Conservation (phyloP, 2,329 filamentous ascomycete genomes). For the Epichloe elymi region DNA sequence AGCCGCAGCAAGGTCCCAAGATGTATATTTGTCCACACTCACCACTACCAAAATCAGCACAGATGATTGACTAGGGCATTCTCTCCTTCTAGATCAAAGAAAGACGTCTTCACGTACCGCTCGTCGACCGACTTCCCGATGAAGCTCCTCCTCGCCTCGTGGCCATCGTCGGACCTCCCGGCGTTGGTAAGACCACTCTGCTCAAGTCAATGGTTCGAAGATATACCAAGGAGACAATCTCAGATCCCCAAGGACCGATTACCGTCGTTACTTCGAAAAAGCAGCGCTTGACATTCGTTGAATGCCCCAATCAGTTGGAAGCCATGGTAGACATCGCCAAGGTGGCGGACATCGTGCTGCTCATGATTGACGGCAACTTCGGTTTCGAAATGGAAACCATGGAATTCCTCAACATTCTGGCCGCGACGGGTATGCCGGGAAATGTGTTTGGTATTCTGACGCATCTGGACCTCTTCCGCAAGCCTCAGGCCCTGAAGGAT, state of each 20-base stretch:
- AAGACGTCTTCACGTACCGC: slow-evolving; percentile 88
- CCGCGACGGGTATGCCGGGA: slow-evolving; percentile 93
- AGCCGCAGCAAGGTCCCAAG: slow-evolving; percentile 58
- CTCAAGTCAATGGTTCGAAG: slow-evolving; percentile 88
- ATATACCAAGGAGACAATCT: slow-evolving; percentile 91
- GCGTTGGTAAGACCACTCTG: slow-evolving; percentile 89
- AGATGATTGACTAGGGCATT: neutral
- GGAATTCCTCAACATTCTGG: slow-evolving; percentile 92
- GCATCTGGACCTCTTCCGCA: slow-evolving; percentile 89
- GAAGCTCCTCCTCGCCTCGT: slow-evolving; percentile 90
- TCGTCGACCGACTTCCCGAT: slow-evolving; percentile 89
- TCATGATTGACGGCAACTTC: slow-evolving; percentile 98
- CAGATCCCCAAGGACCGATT: slow-evolving; percentile 79
- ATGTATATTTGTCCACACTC: slow-evolving; percentile 34
- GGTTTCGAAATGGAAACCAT: slow-evolving; percentile 99
- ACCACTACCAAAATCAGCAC: neutral
- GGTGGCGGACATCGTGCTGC: slow-evolving; percentile 88
- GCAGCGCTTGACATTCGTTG: slow-evolving; percentile 84
- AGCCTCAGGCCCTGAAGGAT: slow-evolving; percentile 79
- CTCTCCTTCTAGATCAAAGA: slow-evolving; percentile 59
- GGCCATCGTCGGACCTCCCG: slow-evolving; percentile 85
- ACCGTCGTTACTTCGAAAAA: slow-evolving; percentile 96
- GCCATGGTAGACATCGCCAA: slow-evolving; percentile 97
- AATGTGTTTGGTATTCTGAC: slow-evolving; percentile 97
- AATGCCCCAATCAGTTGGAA: slow-evolving; percentile 93